A percentile compares a stretch with the other conserved stretches of the same genome.
Evolutionary conservation across 768 basidiomycete genomes (phyloP).

Genomic region (Tylopilus plumbeoviolaceoides): DNA sequence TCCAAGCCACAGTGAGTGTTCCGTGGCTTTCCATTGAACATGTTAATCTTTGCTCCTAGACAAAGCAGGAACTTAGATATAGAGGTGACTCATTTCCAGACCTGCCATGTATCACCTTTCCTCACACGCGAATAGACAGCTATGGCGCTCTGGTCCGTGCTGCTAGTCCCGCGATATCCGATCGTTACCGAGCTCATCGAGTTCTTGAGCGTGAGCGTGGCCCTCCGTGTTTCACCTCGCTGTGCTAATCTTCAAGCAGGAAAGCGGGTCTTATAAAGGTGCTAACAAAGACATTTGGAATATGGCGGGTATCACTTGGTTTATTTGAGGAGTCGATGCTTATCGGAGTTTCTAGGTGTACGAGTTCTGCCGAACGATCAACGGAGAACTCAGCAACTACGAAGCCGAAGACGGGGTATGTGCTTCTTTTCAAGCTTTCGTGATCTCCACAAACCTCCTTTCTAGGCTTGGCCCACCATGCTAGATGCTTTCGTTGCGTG

Average conservation of each 20-base stretch:
- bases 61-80: constrained; percentile 76
- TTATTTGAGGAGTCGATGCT: neutral
- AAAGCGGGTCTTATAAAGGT: constrained; percentile 62
- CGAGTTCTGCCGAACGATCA: constrained; percentile 68
- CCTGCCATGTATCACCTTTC: neutral
- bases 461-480: constrained; percentile 78
- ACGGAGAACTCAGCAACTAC: constrained; percentile 58
- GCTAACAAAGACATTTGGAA: constrained; percentile 84
- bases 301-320: constrained; percentile 50
- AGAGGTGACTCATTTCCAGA: constrained; percentile 49
- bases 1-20: constrained; percentile 66
- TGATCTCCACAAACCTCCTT: neutral
- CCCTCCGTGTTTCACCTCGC: neutral
- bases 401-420: constrained; percentile 75
- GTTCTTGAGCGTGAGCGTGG: constrained; percentile 56
- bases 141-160: constrained; percentile 70
- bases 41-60: constrained; percentile 33
- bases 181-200: constrained; percentile 60
- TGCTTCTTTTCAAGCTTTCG: constrained; percentile 10
- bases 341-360: constrained; percentile 46
- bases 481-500: constrained; percentile 75
- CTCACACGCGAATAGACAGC: constrained; percentile 47
- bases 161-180: constrained; percentile 63
- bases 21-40: neutral
- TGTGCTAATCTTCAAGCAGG: constrained; percentile 18